Percentiles rank a stretch among this genome's conserved stretches.
phyloP scores from a whole-genome alignment of 257 asterid species.

The Vinca minor region DNA sequence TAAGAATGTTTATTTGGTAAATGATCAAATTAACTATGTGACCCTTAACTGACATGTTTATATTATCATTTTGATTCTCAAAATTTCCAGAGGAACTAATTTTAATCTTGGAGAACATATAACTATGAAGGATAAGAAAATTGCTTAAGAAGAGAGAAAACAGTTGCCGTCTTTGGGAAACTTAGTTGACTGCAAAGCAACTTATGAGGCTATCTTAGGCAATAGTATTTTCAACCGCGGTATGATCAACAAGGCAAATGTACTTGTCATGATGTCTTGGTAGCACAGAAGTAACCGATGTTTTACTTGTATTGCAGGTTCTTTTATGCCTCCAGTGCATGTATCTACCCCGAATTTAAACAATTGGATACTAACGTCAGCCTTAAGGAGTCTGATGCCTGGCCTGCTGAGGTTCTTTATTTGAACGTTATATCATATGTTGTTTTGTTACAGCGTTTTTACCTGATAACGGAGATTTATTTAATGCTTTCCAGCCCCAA shows the following conservation, averaged over 20 bases:
- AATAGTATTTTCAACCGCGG: background rate
- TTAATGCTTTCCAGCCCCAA: slow-evolving; percentile 53
- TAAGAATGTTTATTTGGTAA: background rate
- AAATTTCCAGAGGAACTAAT: background rate
- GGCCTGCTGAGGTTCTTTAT: slow-evolving; percentile 81
- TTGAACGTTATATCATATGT: slow-evolving; percentile 9
- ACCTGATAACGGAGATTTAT: background rate
- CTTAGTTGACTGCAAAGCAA: background rate
- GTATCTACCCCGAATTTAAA: slow-evolving; percentile 84
- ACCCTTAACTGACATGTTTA: background rate
- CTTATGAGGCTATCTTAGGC: background rate
- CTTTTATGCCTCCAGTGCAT: slow-evolving; percentile 83
- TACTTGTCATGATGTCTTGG: background rate
- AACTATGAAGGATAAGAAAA: background rate
- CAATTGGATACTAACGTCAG: slow-evolving; percentile 82
- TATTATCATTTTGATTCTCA: background rate
- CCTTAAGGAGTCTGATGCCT: slow-evolving; percentile 85
- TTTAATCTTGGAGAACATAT: background rate
- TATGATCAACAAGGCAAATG: background rate
- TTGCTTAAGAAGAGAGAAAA: slow-evolving; percentile 2
- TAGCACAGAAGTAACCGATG: background rate
- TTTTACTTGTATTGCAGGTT: slow-evolving; percentile 36
- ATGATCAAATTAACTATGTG: background rate
- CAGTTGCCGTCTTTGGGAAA: background rate
- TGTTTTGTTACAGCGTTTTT: background rate